Evolutionary conservation across 768 basidiomycete genomes (phyloP), one percentile per base, ranked within the genome.

Genomic region (Paxillus ammoniavirescens): DNA sequence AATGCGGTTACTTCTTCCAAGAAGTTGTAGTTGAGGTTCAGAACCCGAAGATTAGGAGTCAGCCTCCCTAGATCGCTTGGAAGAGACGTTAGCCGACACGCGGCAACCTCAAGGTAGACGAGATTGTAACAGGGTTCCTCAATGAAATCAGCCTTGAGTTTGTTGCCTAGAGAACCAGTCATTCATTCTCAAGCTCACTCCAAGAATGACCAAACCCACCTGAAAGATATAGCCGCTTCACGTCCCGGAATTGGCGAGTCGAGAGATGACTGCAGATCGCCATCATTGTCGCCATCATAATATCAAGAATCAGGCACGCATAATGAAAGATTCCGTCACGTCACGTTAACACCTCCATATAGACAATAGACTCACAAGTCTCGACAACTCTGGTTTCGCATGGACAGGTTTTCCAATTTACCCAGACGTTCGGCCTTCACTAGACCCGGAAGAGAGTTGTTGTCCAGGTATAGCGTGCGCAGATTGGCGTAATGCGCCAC

Each of bases 1-100:
- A 99, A 75, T 47, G 76, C 72, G 58, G 79, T 70, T 49, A 82
- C 72, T 72, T 90, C 86, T 61, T 93, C 84, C 68, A 98, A 67
- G 71, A 95, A 98, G 71, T 98, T 98, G 78, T 97, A 96, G 78
- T 98, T 96, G 60, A 98, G 82, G 77, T 98, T 98, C 72, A 98
- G 75, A 55, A 86, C 86, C 50, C 93, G 85, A 64, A 98, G 72
- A 70, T 95, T 97, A 31, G 97, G 96, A 45, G 86, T 74, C 51
- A 89, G 72, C 43, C 65, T 65, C 49, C 80, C 78, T 60, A 97
- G 75, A 40, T 82, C 79, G 60, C 69, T 63, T n/a, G 95, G 95
- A 46, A 97, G 82, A 50, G 61, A 62, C 35, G 83, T 86, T 57
- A 98, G 75, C 56, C 89, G 82, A 69, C 97, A 98, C 26, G 79